Base-by-base conservation (phyloP, 495 filamentous ascomycete species). In the Trichoderma virens region DNA sequence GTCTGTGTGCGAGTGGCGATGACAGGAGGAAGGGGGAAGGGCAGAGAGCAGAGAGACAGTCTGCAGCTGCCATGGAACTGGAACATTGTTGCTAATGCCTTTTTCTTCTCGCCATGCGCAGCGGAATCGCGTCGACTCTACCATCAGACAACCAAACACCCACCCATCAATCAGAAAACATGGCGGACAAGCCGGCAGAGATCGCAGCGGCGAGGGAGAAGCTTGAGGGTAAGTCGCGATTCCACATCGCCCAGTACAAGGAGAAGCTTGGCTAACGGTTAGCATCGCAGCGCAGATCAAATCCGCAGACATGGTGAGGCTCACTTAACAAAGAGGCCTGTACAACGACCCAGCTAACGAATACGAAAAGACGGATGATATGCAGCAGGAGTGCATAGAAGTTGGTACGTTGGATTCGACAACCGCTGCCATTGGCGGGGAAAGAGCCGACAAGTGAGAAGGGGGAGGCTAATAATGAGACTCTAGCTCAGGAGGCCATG, bases 321-420 rank as follows among this genome's bases (percentile, higher is more conserved):
- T n/a, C 61, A 38, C 56, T 62, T 39, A 66, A 9, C 45, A 51
- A 61, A 39, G 47, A 62, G 47, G 28, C 62, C 23, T 14, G 25
- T 45, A 43, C 59, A 28, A 60, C 25, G 60, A 63, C 8, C 63
- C 45, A 61, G 62, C 76, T 76, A 69, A 79, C 66, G 59, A 45
- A 35, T 34, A 67, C 63, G 61, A 63, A 68, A n/a, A 97, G 94
- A 91, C 86, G 65, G 94, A 98, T 67, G 93, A 97, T 65, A 96
- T 98, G 95, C 91, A 96, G 71, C 87, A 90, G 69, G 92, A 96
- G 75, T 92, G 88, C 31, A 86, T 98, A 67, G 91, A 96, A 79
- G 86, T 97, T 74, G 91, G 93, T 97, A 88, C 67, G 92, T 80
- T 63, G 67, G 35, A 45, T 59, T 14, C 16, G 28, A 23, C 25